Percentiles rank a stretch among this genome's conserved stretches.
Evolutionary conservation across 768 basidiomycete species (phyloP).

Genomic region (Lactarius sanguifluus): DNA sequence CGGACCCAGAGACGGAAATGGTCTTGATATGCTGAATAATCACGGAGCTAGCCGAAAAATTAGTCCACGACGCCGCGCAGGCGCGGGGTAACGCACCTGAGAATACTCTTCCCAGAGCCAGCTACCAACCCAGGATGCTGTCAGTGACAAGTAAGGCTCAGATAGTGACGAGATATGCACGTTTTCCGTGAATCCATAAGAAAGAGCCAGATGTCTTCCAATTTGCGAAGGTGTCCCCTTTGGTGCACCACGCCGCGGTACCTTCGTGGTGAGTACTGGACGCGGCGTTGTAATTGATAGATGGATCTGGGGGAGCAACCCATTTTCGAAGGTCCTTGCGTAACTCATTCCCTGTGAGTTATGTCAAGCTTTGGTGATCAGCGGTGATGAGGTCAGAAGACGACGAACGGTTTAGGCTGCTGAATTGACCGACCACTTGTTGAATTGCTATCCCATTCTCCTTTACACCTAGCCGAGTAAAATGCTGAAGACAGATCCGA

Average conservation of each 20-base stretch:
- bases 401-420: neutral
- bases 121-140: neutral
- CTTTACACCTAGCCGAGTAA: neutral
- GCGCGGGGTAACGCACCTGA: neutral
- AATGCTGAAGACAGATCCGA: neutral
- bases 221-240: neutral
- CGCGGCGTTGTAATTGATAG: neutral
- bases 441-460: neutral
- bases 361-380: neutral
- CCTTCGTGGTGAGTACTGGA: neutral
- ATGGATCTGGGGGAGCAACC: neutral
- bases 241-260: neutral
- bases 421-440: neutral
- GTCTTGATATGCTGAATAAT: neutral
- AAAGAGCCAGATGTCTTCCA: neutral
- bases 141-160: neutral
- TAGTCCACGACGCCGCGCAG: neutral
- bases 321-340: neutral
- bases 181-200: neutral
- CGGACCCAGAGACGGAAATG: neutral
- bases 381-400: neutral
- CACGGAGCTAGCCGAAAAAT: neutral
- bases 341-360: neutral
- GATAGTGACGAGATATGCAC: neutral
- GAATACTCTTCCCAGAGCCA: neutral